Evolutionary conservation across 352 stramenopile genomes (phyloP), one percentile per base, ranked within the genome.

Genomic region (Pythium folliculosum): DNA sequence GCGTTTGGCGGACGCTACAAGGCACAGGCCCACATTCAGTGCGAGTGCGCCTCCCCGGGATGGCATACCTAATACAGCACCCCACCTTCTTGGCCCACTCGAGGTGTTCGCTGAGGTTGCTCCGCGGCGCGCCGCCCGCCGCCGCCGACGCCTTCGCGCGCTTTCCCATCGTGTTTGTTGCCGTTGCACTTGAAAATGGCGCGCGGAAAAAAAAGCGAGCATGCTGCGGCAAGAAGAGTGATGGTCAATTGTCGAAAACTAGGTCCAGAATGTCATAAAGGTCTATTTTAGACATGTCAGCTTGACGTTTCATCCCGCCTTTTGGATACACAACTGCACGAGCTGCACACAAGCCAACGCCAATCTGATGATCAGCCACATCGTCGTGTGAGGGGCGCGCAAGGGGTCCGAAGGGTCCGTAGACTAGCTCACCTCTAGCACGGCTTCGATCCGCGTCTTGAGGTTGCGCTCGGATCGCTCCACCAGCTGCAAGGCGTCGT

Each of bases 21-120:
- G 49, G 60, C 3, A 50, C 19, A 17, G 5, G 40, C 5, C 38
- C 38, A 27, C 19, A 27, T 19, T 50, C 44, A 50, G 44, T 27
- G 21, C 5, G n/a, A n/a, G n/a, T n/a, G n/a, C n/a, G n/a, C n/a
- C n/a, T n/a, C n/a, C n/a, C n/a, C n/a, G n/a, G n/a, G n/a, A n/a
- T n/a, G n/a, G n/a, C n/a, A n/a, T n/a, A n/a, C n/a, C n/a, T n/a
- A n/a, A n/a, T n/a, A n/a, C n/a, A n/a, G n/a, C n/a, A n/a, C n/a
- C n/a, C n/a, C 23, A 27, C 83, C 57, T 78, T 77, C 54, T 88
- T 72, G 3, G 78, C 63, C 84, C 81, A 92, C 45, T 78, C 71
- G 47, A 86, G 78, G 43, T 92, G 84, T 69, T 92, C 84, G 49
- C 76, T 27, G 27, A 92, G 60, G 56, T 91, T 91, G 22, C 78